Evolutionary conservation across 805 yeast species (phyloP), one percentile per base, ranked within the genome.

Genomic region (Cyberlindnera euphorbiiphila): DNA sequence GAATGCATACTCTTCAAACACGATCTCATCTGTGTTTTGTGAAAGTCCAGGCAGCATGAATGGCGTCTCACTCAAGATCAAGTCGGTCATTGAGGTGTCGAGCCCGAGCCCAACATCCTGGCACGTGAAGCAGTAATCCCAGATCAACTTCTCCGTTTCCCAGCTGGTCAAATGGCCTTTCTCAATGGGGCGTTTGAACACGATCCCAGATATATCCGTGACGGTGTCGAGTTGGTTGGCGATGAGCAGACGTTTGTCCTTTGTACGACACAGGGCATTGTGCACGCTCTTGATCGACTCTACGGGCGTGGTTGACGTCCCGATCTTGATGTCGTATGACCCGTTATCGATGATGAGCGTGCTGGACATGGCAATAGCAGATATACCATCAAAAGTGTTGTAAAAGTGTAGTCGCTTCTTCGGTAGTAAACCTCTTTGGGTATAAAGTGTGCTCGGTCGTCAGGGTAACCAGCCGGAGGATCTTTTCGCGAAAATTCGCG

Each of bases 1-100:
- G 53, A 93, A 84, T 4, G 86, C 95, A 54, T 81, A 93, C 54
- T 93, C 98, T 59, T 93, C 99, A 63, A 94, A 91, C 1, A 93
- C 73, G 0, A 93, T 83, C 61, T 88, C 96, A 57, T 93, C 98
- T 12, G 86, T 82, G 58, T 84, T 84, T 49, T 78, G 78, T 25
- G 94, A 84, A 22, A 91, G 68, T 36, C 78, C 81, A 2, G 96
- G 93, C 22, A 91, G 63, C 35, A 87, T 83, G 54, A 82, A 78
- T 17, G 95, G 91, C 5, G 86, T 68, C 52, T 93, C 97, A 2
- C 89, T 79, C 33, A 85, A 68, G 0, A 88, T 68, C 28, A 93
- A 65, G 39, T 82, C 77, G 3, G 75, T 64, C 1, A 75, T 81
- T 1, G 71, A 67, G 13, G 68, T 68, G 29, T 56, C 64, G 10